A percentile compares a stretch with the other conserved stretches of the same genome.
These are phyloP conservation scores for Saccharomycopsis sp. DNA, from an alignment of 805 yeast species.

Conservation along the genomic window DNA sequence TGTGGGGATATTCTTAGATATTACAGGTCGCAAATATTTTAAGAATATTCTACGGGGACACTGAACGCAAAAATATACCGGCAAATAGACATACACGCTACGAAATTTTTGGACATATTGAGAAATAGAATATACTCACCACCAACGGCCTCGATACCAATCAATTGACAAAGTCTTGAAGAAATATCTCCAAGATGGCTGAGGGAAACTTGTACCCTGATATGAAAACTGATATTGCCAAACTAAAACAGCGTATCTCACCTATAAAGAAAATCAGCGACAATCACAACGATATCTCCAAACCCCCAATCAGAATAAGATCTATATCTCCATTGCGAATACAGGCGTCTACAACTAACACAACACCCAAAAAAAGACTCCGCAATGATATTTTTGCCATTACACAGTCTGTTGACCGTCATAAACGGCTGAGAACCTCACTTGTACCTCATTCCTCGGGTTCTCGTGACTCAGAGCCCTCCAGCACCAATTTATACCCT, in stretches of 20 bases:
- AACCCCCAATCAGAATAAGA: conserved; percentile 1
- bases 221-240: not conserved
- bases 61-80: no score
- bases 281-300: not conserved
- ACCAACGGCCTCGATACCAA: no score
- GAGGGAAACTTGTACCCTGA: not conserved
- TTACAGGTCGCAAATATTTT: no score
- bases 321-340: not conserved
- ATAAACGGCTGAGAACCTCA: not conserved
- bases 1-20: no score
- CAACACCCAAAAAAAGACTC: not conserved
- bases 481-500: not conserved
- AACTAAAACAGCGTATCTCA: not conserved
- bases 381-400: not conserved
- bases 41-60: no score
- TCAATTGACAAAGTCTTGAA: no score
- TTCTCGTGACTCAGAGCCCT: not conserved
- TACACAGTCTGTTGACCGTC: conserved; percentile 1
- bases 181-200: not conserved
- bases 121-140: no score
- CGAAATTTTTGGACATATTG: no score
- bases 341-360: not conserved
- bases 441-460: not conserved
- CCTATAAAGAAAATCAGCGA: not conserved
- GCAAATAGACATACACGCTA: no score